Conservation (phyloP, 2,329 filamentous ascomycete genomes). For the Truncatella angustata region DNA sequence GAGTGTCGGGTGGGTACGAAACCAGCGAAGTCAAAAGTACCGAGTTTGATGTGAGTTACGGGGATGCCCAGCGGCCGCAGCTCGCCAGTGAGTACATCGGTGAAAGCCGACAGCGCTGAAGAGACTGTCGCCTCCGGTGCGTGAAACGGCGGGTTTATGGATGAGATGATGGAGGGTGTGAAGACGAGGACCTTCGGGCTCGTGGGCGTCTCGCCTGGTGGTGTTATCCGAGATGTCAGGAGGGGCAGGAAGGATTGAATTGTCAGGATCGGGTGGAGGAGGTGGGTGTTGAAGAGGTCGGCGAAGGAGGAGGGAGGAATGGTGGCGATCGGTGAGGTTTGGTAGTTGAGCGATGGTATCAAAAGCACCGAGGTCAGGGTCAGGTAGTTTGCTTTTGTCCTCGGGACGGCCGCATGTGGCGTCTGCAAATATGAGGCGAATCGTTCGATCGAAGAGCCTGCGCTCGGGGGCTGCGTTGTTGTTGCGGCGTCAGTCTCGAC, state of each 20-base stretch:
- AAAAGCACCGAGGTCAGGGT: constrained; percentile 78
- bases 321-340: constrained; percentile 80
- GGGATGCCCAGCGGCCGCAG: constrained; percentile 72
- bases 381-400: constrained; percentile 73
- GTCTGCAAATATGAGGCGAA: constrained; percentile 71
- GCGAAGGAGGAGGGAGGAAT: constrained; percentile 82
- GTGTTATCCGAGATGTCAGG: constrained; percentile 58
- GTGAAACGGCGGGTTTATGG: constrained; percentile 76
- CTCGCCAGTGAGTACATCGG: constrained; percentile 76
- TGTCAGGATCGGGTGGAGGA: constrained; percentile 84
- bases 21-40: constrained; percentile 81
- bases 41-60: constrained; percentile 85
- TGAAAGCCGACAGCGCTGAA: constrained; percentile 83
- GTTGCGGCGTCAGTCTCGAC: too few relatives aligned
- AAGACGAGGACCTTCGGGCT: constrained; percentile 72
- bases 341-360: constrained; percentile 78
- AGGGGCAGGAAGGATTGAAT: constrained; percentile 87
- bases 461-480: constrained; percentile 58
- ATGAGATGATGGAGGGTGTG: constrained; percentile 77
- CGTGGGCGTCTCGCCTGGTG: constrained; percentile 35
- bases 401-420: constrained; percentile 73
- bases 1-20: constrained; percentile 48
- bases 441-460: constrained; percentile 66
- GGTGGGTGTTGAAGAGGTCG: constrained; percentile 87
- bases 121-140: constrained; percentile 84